Evolutionary conservation across 768 basidiomycete genomes (phyloP), one percentile per base, ranked within the genome.

Genomic region (Chlorophyllum brunneum): DNA sequence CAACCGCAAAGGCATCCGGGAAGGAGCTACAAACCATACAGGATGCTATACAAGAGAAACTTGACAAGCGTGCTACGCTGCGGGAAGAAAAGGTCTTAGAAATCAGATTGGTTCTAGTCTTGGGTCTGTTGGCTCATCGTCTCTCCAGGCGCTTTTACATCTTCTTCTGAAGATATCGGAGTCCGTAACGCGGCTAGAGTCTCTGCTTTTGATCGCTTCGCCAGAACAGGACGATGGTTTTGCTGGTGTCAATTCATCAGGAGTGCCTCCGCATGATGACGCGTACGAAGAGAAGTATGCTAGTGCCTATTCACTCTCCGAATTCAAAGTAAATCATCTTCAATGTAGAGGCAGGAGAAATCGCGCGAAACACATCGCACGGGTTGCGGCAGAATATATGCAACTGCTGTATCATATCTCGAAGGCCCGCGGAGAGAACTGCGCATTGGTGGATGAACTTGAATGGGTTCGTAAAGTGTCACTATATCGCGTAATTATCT

Each of bases 141-240:
- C 47, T 51, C 42, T 40, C 37, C 59, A 94, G 92, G 83, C 88
- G 0, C 70, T 95, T 41, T 77, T 98, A 16, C 87, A 95, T 58
- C 76, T 95, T 10, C 77, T 98, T 3, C 79, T 98, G 56, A 92
- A 92, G 67, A 85, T 98, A 40, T 94, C 95, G 23, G 97, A 98
- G 60, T 92, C 91, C 13, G 79, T 95, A 15, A 80, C 83, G 10
- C 84, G 97, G 45, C 79, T 98, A 4, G 97, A 99, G 65, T 85
- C 83, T 4, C 76, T 99, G 20, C 76, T 98, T 15, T 71, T 85
- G 13, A 91, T 92, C 52, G 55, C 84, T 31, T 72, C 79, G 13
- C 77, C 80, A 11, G 67, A 70, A 26, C 68, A 80, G 40, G 78
- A 68, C 33, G 70, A 67, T 27, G 70, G 71, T 31, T 47, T 72